Evolutionary conservation across 2,329 filamentous ascomycete species (phyloP).

Genomic region (Aspergillus clavatus): DNA sequence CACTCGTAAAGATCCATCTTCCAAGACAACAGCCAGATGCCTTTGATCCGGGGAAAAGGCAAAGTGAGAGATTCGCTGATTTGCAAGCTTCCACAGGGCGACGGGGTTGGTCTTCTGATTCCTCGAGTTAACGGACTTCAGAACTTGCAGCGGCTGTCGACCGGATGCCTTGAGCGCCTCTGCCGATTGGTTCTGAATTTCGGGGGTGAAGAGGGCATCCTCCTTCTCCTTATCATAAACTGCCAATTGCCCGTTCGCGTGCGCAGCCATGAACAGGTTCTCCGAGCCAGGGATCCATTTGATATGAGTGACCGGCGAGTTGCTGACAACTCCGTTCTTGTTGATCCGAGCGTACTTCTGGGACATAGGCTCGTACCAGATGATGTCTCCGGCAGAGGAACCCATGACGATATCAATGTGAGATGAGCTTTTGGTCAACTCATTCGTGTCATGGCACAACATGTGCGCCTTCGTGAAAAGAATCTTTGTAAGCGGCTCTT

Average conservation of each 20-base stretch:
- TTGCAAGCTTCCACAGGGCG: conserved; percentile 86
- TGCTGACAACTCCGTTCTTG: conserved; percentile 91
- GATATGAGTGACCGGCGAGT: conserved; percentile 78
- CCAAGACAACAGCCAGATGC: conserved; percentile 83
- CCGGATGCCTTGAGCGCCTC: conserved; percentile 25
- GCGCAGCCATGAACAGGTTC: conserved; percentile 83
- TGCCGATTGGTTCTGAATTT: conserved; percentile 42
- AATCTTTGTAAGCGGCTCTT: conserved; percentile 91
- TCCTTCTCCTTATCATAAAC: conserved; percentile 98
- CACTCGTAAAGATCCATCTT: conserved; percentile 83
- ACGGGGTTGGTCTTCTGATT: conserved; percentile 94
- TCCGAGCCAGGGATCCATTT: conserved; percentile 93
- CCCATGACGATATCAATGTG: conserved; percentile 93
- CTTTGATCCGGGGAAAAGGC: conserved; percentile 85
- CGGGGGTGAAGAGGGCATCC: conserved; percentile 71
- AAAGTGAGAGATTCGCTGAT: conserved; percentile 84
- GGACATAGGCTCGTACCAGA: conserved; percentile 97
- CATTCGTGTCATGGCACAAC: conserved; percentile 88
- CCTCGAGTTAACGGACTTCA: conserved; percentile 88
- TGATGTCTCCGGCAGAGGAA: conserved; percentile 92
- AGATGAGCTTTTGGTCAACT: conserved; percentile 67
- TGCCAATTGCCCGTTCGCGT: conserved; percentile 84
- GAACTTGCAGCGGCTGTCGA: conserved; percentile 57
- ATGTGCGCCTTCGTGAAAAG: conserved; percentile 95
- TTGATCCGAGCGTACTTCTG: conserved; percentile 94